These are phyloP conservation scores for Aspergillus homomorphus DNA, from an alignment of 495 filamentous ascomycete genomes.

Conservation along the genomic window DNA sequence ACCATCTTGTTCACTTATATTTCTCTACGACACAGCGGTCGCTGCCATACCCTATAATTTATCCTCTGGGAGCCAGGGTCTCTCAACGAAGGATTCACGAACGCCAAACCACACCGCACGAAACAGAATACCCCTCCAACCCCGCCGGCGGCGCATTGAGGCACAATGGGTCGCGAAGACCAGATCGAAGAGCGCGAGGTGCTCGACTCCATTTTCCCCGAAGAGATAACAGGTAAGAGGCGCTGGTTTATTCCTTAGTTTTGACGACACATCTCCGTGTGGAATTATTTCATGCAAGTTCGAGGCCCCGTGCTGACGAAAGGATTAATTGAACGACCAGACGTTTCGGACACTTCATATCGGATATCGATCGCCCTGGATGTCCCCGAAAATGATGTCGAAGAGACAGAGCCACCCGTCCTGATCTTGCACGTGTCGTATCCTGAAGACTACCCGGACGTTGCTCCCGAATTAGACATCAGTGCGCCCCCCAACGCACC, in stretches of 20 bases:
- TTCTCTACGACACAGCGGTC: not conserved
- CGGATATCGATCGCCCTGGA: conserved; percentile 81
- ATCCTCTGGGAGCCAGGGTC: not conserved
- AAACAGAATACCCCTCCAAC: conserved; percentile 32
- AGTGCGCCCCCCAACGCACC: conserved; percentile 65
- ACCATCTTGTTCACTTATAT: not conserved
- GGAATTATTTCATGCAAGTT: too few species aligned
- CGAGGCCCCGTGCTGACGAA: too few species aligned
- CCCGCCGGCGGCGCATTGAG: conserved; percentile 28
- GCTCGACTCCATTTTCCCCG: conserved; percentile 95
- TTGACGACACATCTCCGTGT: not conserved
- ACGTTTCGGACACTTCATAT: conserved; percentile 78
- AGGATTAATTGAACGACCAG: not conserved
- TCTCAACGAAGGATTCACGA: not conserved
- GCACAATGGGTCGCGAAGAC: conserved; percentile 86
- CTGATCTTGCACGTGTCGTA: conserved; percentile 81
- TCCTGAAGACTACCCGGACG: conserved; percentile 83
- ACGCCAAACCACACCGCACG: not conserved
- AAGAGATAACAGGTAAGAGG: conserved; percentile 84
- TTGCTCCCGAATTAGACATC: conserved; percentile 75
- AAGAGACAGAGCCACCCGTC: conserved; percentile 46
- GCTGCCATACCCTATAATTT: not conserved
- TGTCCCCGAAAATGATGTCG: conserved; percentile 57
- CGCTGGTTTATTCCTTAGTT: too few species aligned
- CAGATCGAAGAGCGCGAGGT: conserved; percentile 95